Percentiles rank a stretch among this genome's conserved stretches.
Evolutionary conservation across 768 basidiomycete genomes (phyloP).

Genomic region (Trametopsis cervina): DNA sequence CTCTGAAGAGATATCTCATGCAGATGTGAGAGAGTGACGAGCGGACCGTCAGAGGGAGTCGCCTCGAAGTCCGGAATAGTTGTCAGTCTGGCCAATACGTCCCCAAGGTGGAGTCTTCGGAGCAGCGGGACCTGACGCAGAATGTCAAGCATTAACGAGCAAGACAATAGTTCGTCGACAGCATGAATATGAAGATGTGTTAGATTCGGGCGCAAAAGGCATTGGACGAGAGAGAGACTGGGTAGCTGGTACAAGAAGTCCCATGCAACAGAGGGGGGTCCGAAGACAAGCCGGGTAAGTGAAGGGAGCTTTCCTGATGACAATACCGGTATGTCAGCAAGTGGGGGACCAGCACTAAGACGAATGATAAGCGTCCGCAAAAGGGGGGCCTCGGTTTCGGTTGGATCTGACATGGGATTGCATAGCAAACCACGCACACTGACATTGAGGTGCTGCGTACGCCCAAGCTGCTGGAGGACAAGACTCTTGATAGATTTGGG

Average conservation of each 20-base stretch:
- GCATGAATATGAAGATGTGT: background rate
- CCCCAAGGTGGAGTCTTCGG: background rate
- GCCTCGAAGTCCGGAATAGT: background rate
- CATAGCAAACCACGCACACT: background rate
- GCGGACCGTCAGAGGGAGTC: background rate
- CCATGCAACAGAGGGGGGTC: background rate
- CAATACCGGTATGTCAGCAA: background rate
- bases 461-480: background rate
- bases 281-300: background rate
- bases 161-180: background rate
- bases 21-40: background rate
- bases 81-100: background rate
- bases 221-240: background rate
- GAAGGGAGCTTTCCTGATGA: background rate
- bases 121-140: background rate
- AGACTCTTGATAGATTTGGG: background rate
- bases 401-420: background rate
- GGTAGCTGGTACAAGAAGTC: background rate
- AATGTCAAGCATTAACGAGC: background rate
- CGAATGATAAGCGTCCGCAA: background rate
- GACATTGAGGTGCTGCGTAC: background rate
- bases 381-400: background rate
- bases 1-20: background rate
- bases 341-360: background rate
- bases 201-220: background rate